Percentiles rank a stretch among this genome's conserved stretches.
These are phyloP conservation scores for Xylaria sp. DNA, from an alignment of 2,329 filamentous ascomycete species.

Conservation along the genomic window DNA sequence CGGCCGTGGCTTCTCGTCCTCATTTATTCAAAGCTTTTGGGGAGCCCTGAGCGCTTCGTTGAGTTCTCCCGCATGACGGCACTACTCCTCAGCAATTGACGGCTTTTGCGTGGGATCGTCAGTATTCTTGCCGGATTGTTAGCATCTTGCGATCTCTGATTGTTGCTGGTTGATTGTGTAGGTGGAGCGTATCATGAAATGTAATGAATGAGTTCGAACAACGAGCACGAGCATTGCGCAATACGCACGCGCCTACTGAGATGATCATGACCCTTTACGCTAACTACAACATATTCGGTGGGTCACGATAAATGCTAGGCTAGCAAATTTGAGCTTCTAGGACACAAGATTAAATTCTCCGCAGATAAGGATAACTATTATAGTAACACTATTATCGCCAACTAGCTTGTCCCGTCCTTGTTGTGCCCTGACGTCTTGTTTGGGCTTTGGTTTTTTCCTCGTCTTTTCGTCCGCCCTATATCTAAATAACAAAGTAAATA, in stretches of 20 bases:
- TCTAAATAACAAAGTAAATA: constrained; percentile 1
- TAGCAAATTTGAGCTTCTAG: background rate
- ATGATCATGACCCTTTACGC: background rate
- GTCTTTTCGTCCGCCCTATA: background rate
- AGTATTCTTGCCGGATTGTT: background rate
- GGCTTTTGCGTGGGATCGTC: background rate
- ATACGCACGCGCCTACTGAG: background rate
- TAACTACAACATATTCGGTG: background rate
- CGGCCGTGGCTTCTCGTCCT: too few relatives aligned
- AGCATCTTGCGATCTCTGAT: background rate
- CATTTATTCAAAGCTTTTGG: background rate
- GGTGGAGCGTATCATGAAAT: background rate
- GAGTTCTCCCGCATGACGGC: constrained; percentile 41
- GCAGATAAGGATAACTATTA: background rate
- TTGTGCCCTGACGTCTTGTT: background rate
- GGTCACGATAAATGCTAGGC: background rate
- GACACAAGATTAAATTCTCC: constrained; percentile 11
- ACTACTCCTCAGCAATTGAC: constrained; percentile 12
- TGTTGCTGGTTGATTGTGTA: background rate
- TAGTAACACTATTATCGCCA: constrained; percentile 12
- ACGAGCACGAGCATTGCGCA: background rate
- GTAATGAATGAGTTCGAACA: background rate
- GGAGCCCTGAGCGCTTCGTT: constrained; percentile 17
- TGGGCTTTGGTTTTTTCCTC: background rate
- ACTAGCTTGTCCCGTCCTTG: constrained; percentile 1